A percentile compares a stretch with the other conserved stretches of the same genome.
phyloP scores from a whole-genome alignment of 2,329 filamentous ascomycete genomes.

The Aspergillus sp. region DNA sequence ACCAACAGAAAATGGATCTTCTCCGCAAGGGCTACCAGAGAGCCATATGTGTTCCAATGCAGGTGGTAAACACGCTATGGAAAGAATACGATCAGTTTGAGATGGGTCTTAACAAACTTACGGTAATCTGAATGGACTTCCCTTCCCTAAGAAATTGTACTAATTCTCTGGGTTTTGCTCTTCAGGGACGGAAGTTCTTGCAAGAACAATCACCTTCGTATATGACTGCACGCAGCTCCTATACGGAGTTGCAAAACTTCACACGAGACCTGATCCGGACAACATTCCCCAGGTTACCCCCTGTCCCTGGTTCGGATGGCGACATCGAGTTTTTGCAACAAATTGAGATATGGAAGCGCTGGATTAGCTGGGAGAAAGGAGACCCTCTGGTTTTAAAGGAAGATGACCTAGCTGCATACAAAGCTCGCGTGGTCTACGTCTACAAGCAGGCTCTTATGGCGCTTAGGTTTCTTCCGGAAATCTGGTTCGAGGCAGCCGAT shows the following conservation, averaged over 20 bases:
- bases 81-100: constrained; percentile 98
- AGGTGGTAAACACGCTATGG: constrained; percentile 81
- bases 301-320: constrained; percentile 81
- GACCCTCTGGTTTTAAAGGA: constrained; percentile 83
- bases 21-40: constrained; percentile 90
- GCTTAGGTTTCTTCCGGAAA: constrained; percentile 88
- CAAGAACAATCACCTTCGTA: constrained; percentile 91
- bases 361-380: constrained; percentile 93
- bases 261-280: constrained; percentile 73
- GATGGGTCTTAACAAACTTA: constrained; percentile 88
- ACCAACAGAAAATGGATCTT: constrained; percentile 96
- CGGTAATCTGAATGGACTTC: constrained; percentile 51
- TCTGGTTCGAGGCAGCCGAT: constrained; percentile 93
- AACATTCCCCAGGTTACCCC: constrained; percentile 77
- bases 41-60: constrained; percentile 82
- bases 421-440: constrained; percentile 78
- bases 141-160: not conserved
- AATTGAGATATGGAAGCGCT: constrained; percentile 85
- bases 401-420: constrained; percentile 74
- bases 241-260: constrained; percentile 86
- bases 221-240: constrained; percentile 92
- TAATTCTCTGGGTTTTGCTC: constrained; percentile 9
- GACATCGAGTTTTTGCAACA: constrained; percentile 81
- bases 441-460: constrained; percentile 95
- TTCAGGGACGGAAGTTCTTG: constrained; percentile 84